These are phyloP conservation scores for Citrus unshiu DNA, from an alignment of 345 rosid species.

Conservation along the genomic window DNA sequence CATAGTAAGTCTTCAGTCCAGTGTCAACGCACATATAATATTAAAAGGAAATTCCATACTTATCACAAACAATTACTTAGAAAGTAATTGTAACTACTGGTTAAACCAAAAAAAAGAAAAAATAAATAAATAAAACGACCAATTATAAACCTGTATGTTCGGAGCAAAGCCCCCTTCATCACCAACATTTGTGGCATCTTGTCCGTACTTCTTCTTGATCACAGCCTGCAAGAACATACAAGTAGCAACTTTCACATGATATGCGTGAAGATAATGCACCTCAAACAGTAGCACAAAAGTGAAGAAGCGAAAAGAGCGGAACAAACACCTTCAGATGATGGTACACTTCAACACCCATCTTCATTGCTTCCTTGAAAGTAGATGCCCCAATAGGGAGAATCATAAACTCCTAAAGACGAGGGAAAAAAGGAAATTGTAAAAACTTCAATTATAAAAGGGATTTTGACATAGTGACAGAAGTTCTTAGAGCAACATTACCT, in stretches of 20 bases:
- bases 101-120: background rate
- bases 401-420: conserved; percentile 55
- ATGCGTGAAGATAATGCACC: background rate
- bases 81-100: background rate
- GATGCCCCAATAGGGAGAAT: conserved; percentile 67
- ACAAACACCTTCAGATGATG: conserved; percentile 55
- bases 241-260: background rate
- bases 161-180: conserved; percentile 72
- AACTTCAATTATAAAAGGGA: background rate
- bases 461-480: background rate
- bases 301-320: background rate
- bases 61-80: background rate
- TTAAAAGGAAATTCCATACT: background rate
- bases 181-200: conserved; percentile 66
- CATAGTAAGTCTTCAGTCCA: background rate
- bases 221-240: conserved; percentile 33
- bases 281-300: background rate
- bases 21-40: background rate
- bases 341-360: conserved; percentile 75
- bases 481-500: conserved; percentile 24
- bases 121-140: background rate
- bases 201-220: conserved; percentile 64
- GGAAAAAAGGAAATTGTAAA: background rate
- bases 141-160: conserved; percentile 43
- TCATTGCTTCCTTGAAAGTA: conserved; percentile 73